Evolutionary conservation across 164 flowering plant genomes (phyloP).

Genomic region (Tetracentron sinense): DNA sequence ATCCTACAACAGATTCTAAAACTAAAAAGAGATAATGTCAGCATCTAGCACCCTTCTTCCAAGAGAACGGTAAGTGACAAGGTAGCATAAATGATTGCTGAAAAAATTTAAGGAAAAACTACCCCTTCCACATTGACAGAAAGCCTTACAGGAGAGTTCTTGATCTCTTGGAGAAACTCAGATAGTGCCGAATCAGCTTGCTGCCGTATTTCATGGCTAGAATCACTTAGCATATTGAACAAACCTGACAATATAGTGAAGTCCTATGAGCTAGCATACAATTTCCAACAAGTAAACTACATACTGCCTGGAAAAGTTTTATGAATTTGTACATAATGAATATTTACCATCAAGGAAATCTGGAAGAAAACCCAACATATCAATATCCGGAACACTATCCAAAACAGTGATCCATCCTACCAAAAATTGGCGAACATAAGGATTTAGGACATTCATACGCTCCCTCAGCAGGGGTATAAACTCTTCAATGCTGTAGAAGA

Average conservation of each 20-base stretch:
- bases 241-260: slow-evolving; percentile 48
- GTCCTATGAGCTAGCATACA: slow-evolving; percentile 6
- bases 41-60: neutral
- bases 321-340: slow-evolving; percentile 24
- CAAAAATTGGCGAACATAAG: slow-evolving; percentile 96
- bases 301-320: neutral
- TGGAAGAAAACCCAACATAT: slow-evolving; percentile 99
- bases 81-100: neutral
- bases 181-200: slow-evolving; percentile 99
- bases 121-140: neutral
- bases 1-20: neutral
- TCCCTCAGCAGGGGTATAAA: slow-evolving; percentile 93
- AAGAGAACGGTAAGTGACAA: neutral
- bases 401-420: slow-evolving; percentile 99
- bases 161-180: slow-evolving; percentile 96
- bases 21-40: neutral
- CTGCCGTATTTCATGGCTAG: slow-evolving; percentile 94
- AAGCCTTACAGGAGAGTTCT: slow-evolving; percentile 89
- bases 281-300: neutral
- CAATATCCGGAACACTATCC: slow-evolving; percentile 98
- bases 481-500: slow-evolving; percentile 94
- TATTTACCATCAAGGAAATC: slow-evolving; percentile 97
- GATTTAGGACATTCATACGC: slow-evolving; percentile 89
- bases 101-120: neutral
- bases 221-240: slow-evolving; percentile 94